These are phyloP conservation scores for Cucurbita moschata DNA, from an alignment of 306 rosid genomes.

Conservation along the genomic window DNA sequence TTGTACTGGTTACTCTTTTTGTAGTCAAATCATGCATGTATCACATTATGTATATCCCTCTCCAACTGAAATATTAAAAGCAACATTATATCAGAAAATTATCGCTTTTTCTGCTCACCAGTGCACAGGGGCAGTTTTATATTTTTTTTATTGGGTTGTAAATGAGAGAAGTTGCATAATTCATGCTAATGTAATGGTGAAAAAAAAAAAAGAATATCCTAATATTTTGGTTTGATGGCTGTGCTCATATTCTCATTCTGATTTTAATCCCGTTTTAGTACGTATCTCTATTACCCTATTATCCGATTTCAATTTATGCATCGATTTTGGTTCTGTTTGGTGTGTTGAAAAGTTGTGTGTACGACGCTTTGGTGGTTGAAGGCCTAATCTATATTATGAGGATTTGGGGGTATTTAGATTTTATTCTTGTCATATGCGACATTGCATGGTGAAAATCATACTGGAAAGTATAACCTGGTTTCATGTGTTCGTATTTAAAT, in stretches of 20 bases:
- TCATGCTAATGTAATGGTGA: too few relatives aligned
- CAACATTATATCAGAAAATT: neutral
- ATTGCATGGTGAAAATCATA: neutral
- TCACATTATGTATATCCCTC: neutral
- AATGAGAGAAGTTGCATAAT: neutral
- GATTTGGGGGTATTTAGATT: neutral
- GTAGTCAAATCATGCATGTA: neutral
- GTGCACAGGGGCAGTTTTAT: neutral
- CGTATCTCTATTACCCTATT: neutral
- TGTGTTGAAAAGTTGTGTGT: neutral
- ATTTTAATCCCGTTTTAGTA: neutral
- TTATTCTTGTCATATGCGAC: neutral
- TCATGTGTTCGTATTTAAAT: slow-evolving; percentile 1
- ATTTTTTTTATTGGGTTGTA: neutral
- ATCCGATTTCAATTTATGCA: neutral
- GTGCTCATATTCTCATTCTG: neutral
- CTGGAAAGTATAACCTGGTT: neutral
- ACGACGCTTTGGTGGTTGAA: neutral
- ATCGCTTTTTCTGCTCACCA: neutral
- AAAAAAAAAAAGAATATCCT: neutral
- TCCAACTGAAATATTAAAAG: neutral
- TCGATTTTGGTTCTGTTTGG: neutral
- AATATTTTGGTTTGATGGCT: neutral
- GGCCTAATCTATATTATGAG: neutral
- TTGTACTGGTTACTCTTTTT: neutral